phyloP scores from a whole-genome alignment of 495 filamentous ascomycete genomes.

The Chaetomidium leptoderma region DNA sequence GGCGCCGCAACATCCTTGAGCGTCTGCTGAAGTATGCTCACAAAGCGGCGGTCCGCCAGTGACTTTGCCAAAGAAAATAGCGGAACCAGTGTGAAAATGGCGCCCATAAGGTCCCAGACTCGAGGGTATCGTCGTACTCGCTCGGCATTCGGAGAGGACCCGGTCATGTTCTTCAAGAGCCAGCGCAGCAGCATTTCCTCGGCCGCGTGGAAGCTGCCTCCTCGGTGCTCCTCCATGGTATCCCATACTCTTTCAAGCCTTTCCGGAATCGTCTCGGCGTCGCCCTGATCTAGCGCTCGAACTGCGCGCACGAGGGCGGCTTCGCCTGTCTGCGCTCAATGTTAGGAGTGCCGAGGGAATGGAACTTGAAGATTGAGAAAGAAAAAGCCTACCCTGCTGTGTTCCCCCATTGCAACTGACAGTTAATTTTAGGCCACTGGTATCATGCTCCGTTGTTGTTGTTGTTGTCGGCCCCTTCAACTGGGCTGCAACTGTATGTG shows the following conservation, averaged over 20 bases:
- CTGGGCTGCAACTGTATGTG: neutral
- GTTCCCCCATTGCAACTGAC: slow-evolving; percentile 9
- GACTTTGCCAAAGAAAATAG: slow-evolving; percentile 44
- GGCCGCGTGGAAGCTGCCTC: slow-evolving; percentile 40
- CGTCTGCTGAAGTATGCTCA: slow-evolving; percentile 39
- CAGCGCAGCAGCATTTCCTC: slow-evolving; percentile 48
- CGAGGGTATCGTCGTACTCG: slow-evolving; percentile 42
- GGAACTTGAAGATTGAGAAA: neutral
- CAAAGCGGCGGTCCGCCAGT: slow-evolving; percentile 42
- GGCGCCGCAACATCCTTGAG: slow-evolving; percentile 41
- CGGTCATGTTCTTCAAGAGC: slow-evolving; percentile 48
- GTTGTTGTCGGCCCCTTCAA: neutral
- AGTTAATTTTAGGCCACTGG: neutral
- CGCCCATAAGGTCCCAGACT: slow-evolving; percentile 41
- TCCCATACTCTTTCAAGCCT: slow-evolving; percentile 40
- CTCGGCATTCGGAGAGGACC: slow-evolving; percentile 38
- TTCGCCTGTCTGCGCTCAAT: slow-evolving; percentile 22
- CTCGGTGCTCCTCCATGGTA: slow-evolving; percentile 28
- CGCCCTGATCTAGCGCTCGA: slow-evolving; percentile 39
- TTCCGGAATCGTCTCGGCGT: slow-evolving; percentile 34
- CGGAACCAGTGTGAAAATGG: slow-evolving; percentile 40
- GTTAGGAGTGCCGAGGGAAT: slow-evolving; percentile 8
- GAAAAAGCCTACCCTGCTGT: slow-evolving; percentile 1
- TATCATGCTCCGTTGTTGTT: slow-evolving; percentile 9
- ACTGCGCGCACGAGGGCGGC: slow-evolving; percentile 26